phyloP scores from a whole-genome alignment of 2,329 filamentous ascomycete species.

The Xylaria hypoxylon region DNA sequence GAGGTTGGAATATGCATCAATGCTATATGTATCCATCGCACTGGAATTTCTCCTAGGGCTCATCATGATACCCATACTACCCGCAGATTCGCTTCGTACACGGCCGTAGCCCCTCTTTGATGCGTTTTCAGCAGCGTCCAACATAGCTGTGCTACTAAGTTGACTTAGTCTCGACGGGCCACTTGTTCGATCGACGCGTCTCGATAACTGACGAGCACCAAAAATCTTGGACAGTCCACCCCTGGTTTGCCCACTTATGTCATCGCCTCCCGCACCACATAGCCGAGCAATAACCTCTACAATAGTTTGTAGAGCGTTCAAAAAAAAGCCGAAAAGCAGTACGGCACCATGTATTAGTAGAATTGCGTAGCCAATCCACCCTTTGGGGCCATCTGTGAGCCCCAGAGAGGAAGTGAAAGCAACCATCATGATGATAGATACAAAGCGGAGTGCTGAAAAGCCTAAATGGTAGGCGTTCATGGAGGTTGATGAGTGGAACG shows the following conservation, averaged over 20 bases:
- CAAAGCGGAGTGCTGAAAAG: constrained; percentile 81
- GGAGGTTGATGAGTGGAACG: constrained; percentile 89
- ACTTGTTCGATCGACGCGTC: constrained; percentile 72
- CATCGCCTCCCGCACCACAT: constrained; percentile 83
- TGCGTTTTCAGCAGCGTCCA: constrained; percentile 72
- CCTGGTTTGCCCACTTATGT: constrained; percentile 74
- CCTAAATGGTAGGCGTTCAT: constrained; percentile 97
- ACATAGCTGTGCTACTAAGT: constrained; percentile 83
- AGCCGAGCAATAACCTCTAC: constrained; percentile 88
- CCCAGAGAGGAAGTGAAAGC: constrained; percentile 87
- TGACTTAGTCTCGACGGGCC: constrained; percentile 81
- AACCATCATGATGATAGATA: constrained; percentile 80
- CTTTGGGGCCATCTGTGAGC: constrained; percentile 81
- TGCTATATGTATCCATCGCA: constrained; percentile 62
- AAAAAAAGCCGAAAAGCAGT: constrained; percentile 89
- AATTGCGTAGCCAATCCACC: constrained; percentile 96
- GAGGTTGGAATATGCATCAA: constrained; percentile 59
- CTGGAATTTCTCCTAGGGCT: constrained; percentile 64
- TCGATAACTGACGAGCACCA: constrained; percentile 87
- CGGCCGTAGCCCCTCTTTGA: constrained; percentile 72
- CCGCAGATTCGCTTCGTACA: constrained; percentile 70
- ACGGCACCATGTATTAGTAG: constrained; percentile 86
- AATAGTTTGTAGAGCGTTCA: constrained; percentile 90
- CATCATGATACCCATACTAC: constrained; percentile 66
- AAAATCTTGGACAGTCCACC: constrained; percentile 92